Evolutionary conservation across 2,329 filamentous ascomycete species (phyloP).

Genomic region (Verticillium longisporum): DNA sequence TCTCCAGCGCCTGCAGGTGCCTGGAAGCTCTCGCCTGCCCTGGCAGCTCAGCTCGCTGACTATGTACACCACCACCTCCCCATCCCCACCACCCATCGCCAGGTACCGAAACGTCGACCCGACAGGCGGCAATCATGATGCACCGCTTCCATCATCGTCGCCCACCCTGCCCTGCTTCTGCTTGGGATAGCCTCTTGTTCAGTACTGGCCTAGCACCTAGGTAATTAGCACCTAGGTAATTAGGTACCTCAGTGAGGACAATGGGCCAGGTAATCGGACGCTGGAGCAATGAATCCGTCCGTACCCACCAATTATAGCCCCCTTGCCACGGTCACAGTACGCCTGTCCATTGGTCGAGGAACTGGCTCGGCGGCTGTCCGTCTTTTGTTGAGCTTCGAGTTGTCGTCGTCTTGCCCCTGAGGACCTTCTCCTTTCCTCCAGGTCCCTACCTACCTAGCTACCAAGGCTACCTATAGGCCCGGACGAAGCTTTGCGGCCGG

Average conservation of each 20-base stretch:
- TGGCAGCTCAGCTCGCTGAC: too few species aligned
- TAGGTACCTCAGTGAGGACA: too few species aligned
- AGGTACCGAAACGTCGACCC: neutral
- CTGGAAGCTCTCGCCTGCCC: neutral
- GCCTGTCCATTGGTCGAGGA: neutral
- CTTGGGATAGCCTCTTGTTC: neutral
- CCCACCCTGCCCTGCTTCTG: neutral
- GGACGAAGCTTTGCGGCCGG: neutral
- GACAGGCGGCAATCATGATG: neutral
- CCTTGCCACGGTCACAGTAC: neutral
- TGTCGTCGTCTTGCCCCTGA: neutral
- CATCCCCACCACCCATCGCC: too few species aligned
- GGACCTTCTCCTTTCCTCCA: too few species aligned
- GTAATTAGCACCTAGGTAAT: too few species aligned
- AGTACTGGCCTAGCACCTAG: too few species aligned
- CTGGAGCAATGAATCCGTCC: neutral
- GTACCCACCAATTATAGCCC: neutral
- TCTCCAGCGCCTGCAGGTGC: neutral
- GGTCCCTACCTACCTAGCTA: too few species aligned
- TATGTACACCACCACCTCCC: too few species aligned
- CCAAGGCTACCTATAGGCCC: too few species aligned
- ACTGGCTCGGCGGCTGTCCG: neutral
- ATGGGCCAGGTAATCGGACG: neutral
- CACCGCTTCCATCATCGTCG: neutral
- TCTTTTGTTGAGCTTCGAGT: neutral